Base-by-base conservation (phyloP, 495 filamentous ascomycete species). In the Ramalina peruviana region DNA sequence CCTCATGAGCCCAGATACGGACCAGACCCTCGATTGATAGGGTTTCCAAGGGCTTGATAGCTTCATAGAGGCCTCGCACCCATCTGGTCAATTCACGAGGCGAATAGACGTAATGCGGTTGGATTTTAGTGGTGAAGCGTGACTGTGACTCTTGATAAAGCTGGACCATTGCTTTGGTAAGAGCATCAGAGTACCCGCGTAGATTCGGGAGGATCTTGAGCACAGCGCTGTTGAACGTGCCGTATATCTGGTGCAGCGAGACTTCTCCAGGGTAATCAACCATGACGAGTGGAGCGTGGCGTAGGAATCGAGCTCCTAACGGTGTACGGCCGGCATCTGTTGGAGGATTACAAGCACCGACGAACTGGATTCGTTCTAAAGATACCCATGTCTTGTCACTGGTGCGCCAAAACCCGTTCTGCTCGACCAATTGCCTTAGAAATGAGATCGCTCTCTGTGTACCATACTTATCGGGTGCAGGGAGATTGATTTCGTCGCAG, bases 401-500 rank as follows among this genome's bases (percentile, higher is more conserved):
- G 11, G 93, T 93, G 54, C 92, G 78, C 92, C 92, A 99, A 76
- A 97, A 99, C 10, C 92, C 92, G 65, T 97, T 96, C 62, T 97
- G 93, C 63, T 99, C 92, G 40, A 99, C 86, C 49, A 99, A 75
- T 61, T 99, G 92, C 47, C 92, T 80, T 54, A 99, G 70, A 76
- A 99, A 97, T 19, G 92, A 90, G 48, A 97, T 97, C 19, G 88
- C 92, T 47, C 92, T 80, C 65, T 97, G 92, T 2, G 93, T 99
- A 41, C 88, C 92, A 62, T 99, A 99, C 53, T 86, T 90, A 71
- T 99, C 92, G 23, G 89, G 92, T 17, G 92, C 89, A n/a, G 92
- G 92, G 65, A 99, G 71, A 66, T 99, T 99, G 67, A 99, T 96
- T 64, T 99, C 92, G 60, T 99, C 92, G 62, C 92, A 99, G 74